Conservation (phyloP, 192 early-diverging fungal genomes). For the Backusella circina region DNA sequence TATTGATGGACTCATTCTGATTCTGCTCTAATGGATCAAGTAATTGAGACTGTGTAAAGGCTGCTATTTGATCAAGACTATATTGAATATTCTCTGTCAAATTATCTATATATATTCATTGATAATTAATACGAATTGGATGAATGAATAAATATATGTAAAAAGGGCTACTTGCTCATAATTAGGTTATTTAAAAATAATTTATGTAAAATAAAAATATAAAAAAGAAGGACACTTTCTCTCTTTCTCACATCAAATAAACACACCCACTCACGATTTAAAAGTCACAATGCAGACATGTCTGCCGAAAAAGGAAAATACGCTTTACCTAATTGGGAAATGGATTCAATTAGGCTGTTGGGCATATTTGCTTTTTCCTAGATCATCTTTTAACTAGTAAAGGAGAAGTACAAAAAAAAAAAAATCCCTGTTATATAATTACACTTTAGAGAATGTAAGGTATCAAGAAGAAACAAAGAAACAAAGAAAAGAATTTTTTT, state of each 20-base stretch:
- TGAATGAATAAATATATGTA: neutral
- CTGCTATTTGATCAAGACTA: neutral
- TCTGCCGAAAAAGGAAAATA: neutral
- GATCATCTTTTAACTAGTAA: neutral
- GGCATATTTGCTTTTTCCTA: neutral
- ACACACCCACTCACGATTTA: neutral
- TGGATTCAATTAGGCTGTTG: neutral
- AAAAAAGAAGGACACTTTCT: neutral
- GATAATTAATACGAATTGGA: neutral
- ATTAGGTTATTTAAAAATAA: neutral
- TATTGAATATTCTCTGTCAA: conserved; percentile 13
- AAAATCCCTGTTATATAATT: too few relatives aligned
- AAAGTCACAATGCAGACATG: neutral
- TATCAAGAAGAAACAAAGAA: neutral
- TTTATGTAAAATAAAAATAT: neutral
- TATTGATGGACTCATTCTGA: neutral
- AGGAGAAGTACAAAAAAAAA: neutral
- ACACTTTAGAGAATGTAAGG: neutral
- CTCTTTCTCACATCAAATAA: neutral
- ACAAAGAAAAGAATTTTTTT: neutral
- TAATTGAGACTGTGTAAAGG: neutral
- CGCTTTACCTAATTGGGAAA: neutral
- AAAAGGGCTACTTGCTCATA: neutral
- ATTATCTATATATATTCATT: neutral
- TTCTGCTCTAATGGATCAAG: conserved; percentile 4